Evolutionary conservation across 2,329 filamentous ascomycete genomes (phyloP).

Genomic region (Neobulgaria alba): DNA sequence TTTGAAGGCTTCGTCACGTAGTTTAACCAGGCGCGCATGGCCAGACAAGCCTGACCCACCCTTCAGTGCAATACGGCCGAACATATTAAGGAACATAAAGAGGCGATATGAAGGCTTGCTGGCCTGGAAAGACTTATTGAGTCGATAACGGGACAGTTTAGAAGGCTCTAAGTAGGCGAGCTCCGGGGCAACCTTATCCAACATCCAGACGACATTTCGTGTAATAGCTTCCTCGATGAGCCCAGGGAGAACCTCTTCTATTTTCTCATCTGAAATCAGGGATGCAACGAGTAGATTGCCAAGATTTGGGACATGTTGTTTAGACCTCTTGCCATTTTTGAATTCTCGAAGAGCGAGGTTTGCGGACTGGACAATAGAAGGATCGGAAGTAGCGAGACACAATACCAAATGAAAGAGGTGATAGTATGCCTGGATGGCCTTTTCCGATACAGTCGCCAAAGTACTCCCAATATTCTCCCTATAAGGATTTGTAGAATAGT

Average conservation of each 20-base stretch:
- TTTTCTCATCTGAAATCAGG: conserved; percentile 36
- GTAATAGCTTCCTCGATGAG: conserved; percentile 42
- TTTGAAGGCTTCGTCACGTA: conserved; percentile 38
- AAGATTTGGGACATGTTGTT: conserved; percentile 37
- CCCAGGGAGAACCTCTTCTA: conserved; percentile 34
- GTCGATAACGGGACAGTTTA: conserved; percentile 36
- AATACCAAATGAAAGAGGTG: conserved; percentile 43
- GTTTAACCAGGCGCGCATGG: conserved; percentile 24
- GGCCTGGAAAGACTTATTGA: conserved; percentile 38
- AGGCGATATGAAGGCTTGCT: conserved; percentile 40
- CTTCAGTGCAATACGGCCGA: conserved; percentile 36
- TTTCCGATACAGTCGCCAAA: conserved; percentile 40
- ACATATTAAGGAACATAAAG: conserved; percentile 44
- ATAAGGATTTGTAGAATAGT: conserved; percentile 14
- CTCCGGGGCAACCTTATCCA: conserved; percentile 35
- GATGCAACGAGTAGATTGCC: conserved; percentile 40
- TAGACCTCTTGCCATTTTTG: conserved; percentile 32
- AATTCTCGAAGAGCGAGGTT: conserved; percentile 35
- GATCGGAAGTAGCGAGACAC: conserved; percentile 35
- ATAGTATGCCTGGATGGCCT: conserved; percentile 45
- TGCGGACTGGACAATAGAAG: conserved; percentile 31
- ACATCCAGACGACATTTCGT: conserved; percentile 43
- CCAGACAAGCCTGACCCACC: conserved; percentile 9
- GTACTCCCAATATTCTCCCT: conserved; percentile 29
- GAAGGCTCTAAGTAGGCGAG: conserved; percentile 38